Base-by-base conservation (phyloP, 495 filamentous ascomycete species). In the Penicillium mononematosum region DNA sequence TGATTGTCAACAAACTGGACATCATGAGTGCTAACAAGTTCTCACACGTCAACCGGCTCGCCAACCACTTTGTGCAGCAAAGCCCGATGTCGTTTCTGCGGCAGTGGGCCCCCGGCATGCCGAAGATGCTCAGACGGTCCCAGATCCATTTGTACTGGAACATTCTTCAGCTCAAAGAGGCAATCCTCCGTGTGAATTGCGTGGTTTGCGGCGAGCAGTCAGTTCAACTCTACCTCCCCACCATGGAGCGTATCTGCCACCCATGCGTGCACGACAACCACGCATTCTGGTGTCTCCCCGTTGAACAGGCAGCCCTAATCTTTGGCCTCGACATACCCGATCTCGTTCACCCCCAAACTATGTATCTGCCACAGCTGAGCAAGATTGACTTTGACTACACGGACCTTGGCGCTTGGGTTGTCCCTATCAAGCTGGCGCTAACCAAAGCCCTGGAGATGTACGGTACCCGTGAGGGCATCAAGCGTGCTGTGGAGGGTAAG, bases 211-310 rank as follows among this genome's bases (percentile, higher is more conserved):
- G 45, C 27, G 9, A 48, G 1, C 7, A n/a, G 8, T 12, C 8
- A 4, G 16, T 10, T 22, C 27, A 17, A 1, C n/a, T 48, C 45
- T 48, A 19, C n/a, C 29, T 48, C 20, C 16, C 45, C 0, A 32
- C 27, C 0, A 48, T 48, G 27, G 45, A 32, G n/a, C 45, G 45
- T 7, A 17, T 31, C 29, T 48, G 45, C 27, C 27, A 32, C n/a
- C 45, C 45, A 19, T 48, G 45, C 9, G 19, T 48, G 17, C 45
- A 48, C 19, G 2, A 48, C 45, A 48, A 34, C 29, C 45, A 32
- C 3, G 45, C 45, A 11, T 48, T 20, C 4, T 48, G 45, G 45
- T 48, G 45, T 11, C 45, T 48, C n/a, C 27, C 27, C 16, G 10
- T 32, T 14, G 14, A 12, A 9, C 29, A 22, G 8, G 29, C 45